Evolutionary conservation across 2,329 filamentous ascomycete species (phyloP), one percentile per base, ranked within the genome.

Genomic region (Penicillium digitatum): DNA sequence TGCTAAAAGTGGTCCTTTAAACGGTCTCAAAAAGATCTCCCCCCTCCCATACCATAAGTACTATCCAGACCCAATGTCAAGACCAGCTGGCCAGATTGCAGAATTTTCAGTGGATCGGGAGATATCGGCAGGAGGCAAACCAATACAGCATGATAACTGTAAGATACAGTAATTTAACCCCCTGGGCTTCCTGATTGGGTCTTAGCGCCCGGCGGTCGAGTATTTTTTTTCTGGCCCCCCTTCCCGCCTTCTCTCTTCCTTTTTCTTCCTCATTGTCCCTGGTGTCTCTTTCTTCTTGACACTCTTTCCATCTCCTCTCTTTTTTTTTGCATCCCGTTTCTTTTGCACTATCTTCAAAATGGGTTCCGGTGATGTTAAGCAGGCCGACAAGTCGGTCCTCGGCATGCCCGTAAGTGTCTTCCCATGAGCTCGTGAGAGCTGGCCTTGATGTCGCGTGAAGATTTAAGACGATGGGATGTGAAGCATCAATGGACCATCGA

Each of bases 301-400:
- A 69, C 65, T 69, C 61, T 44, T 50, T 65, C 65, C 67, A 67
- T 70, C 66, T 68, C 67, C 68, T 70, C 71, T 72, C 69, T 66
- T 71, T 70, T 66, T 65, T 65, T 65, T 62, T 71, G 69, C 65
- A 75, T 69, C 67, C 48, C 26, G 49, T 74, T 67, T 69, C 65
- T 68, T 72, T 69, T 70, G 66, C 70, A 71, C 64, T 72, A 69
- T 69, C 66, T 72, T 71, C 73, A 76, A 66, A 66, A 78, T 79
- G 75, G 68, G 73, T 60, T 70, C 76, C 58, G 76, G 75, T 68
- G 77, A 79, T 20, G 76, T 77, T 66, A 69, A 67, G 64, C 79
- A 82, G 72, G 65, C 62, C 59, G 77, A 81, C 26, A 82, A 82
- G 78, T 75, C 76, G 70, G 72, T 82, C 66, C 70, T 83, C 71